phyloP scores from a whole-genome alignment of 2,329 filamentous ascomycete species.

The Tolypocladium sp. region DNA sequence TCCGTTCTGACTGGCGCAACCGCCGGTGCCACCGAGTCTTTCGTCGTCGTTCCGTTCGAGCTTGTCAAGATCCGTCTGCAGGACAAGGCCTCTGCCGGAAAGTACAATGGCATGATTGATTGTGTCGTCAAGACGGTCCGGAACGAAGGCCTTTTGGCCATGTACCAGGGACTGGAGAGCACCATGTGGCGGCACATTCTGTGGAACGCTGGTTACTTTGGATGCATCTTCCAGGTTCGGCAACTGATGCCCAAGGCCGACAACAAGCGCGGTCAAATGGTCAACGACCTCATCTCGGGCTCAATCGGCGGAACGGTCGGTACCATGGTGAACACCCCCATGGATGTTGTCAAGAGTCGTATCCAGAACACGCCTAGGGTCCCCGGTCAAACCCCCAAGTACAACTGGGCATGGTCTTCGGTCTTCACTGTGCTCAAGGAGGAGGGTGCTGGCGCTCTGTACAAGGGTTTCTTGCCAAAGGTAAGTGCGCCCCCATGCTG shows the following conservation, averaged over 20 bases:
- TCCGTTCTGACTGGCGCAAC: conserved; percentile 90
- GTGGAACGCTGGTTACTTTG: conserved; percentile 96
- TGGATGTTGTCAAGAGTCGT: conserved; percentile 96
- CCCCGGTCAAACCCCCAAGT: conserved; percentile 76
- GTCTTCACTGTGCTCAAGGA: conserved; percentile 82
- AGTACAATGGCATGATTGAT: conserved; percentile 76
- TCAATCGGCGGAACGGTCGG: conserved; percentile 78
- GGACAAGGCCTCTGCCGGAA: conserved; percentile 85
- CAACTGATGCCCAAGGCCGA: conserved; percentile 72
- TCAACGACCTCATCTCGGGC: conserved; percentile 82
- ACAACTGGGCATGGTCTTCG: conserved; percentile 96
- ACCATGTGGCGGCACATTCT: conserved; percentile 87
- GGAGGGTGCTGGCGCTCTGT: conserved; percentile 84
- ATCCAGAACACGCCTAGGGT: conserved; percentile 91
- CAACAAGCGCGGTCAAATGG: conserved; percentile 71
- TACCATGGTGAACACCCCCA: conserved; percentile 87
- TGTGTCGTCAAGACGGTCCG: conserved; percentile 73
- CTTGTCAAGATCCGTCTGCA: conserved; percentile 97
- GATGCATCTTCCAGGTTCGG: conserved; percentile 96
- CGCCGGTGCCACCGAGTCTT: conserved; percentile 89
- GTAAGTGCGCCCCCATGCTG: conserved; percentile 50
- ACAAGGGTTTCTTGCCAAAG: conserved; percentile 98
- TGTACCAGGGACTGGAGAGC: conserved; percentile 95
- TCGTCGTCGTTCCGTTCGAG: conserved; percentile 97
- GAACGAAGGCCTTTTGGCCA: conserved; percentile 72